phyloP scores from a whole-genome alignment of 768 basidiomycete genomes.

The Chalciporus piperatus region DNA sequence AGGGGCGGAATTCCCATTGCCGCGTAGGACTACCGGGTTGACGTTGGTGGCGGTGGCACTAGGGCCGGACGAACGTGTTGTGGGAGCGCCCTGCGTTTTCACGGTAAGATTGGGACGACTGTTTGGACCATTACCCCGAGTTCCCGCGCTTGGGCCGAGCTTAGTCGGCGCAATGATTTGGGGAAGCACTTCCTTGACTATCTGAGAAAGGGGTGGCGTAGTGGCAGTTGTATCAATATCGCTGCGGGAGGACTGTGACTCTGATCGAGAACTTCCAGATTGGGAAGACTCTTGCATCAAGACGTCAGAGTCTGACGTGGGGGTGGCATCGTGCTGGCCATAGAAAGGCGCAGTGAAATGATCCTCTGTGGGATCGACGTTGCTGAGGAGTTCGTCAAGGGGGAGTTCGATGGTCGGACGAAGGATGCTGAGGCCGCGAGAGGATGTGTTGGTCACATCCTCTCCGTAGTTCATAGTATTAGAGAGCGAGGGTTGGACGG shows the following conservation, averaged over 20 bases:
- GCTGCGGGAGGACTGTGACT: slow-evolving; percentile 5
- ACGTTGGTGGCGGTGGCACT: slow-evolving; percentile 63
- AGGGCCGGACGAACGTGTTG: slow-evolving; percentile 55
- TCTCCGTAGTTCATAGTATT: slow-evolving; percentile 76
- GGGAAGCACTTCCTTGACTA: slow-evolving; percentile 40
- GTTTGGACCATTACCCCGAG: slow-evolving; percentile 42
- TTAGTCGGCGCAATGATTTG: slow-evolving; percentile 60
- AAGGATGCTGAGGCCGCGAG: slow-evolving; percentile 56
- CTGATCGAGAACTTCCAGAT: slow-evolving; percentile 10
- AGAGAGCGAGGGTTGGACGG: slow-evolving; percentile 63
- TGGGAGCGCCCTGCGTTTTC: slow-evolving; percentile 46
- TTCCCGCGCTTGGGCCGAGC: slow-evolving; percentile 51
- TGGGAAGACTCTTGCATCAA: slow-evolving; percentile 28
- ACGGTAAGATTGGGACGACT: slow-evolving; percentile 61
- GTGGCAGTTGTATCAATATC: slow-evolving; percentile 2
- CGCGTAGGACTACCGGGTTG: slow-evolving; percentile 41
- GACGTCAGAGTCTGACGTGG: slow-evolving; percentile 19
- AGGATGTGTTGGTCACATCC: slow-evolving; percentile 50
- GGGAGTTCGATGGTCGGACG: slow-evolving; percentile 85
- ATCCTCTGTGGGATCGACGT: slow-evolving; percentile 26
- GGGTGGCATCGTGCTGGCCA: slow-evolving; percentile 5
- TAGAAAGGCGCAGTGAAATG: neutral
- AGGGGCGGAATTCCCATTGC: slow-evolving; percentile 40
- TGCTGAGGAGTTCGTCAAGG: slow-evolving; percentile 72
- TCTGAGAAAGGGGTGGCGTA: slow-evolving; percentile 36